Percentiles rank a stretch among this genome's conserved stretches.
Conservation (phyloP, 441 rosid species). For the Rhodomyrtus psidioides region DNA sequence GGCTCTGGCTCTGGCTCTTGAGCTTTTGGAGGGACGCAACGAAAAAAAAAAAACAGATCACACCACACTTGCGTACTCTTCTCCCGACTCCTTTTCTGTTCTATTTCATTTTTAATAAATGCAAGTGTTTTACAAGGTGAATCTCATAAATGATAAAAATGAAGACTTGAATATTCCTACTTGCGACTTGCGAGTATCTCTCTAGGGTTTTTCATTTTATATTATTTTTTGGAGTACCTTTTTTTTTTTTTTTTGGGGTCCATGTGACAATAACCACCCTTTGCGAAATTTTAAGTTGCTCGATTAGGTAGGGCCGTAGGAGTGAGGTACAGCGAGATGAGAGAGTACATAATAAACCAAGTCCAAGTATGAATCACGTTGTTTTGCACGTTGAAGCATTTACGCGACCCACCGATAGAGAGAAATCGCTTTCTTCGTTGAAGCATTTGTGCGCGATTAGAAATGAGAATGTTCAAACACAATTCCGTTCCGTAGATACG, state of each 20-base stretch:
- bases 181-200: background rate
- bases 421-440: background rate
- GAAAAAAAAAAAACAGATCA: background rate
- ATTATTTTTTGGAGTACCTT: background rate
- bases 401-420: no score
- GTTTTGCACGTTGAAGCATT: background rate
- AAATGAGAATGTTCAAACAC: background rate
- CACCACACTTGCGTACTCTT: background rate
- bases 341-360: background rate
- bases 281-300: background rate
- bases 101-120: background rate
- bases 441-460: background rate
- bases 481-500: background rate
- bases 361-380: background rate
- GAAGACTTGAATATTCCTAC: background rate
- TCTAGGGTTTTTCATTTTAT: background rate
- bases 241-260: background rate
- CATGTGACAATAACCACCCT: background rate
- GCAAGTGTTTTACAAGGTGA: background rate
- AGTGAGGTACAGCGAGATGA: background rate
- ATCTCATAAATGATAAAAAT: background rate
- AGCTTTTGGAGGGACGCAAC: conserved; percentile 22
- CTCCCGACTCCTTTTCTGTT: background rate
- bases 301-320: no score
- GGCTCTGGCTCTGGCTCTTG: conserved; percentile 6